Conservation (phyloP, 768 basidiomycete genomes). For the Mycena polygramma region DNA sequence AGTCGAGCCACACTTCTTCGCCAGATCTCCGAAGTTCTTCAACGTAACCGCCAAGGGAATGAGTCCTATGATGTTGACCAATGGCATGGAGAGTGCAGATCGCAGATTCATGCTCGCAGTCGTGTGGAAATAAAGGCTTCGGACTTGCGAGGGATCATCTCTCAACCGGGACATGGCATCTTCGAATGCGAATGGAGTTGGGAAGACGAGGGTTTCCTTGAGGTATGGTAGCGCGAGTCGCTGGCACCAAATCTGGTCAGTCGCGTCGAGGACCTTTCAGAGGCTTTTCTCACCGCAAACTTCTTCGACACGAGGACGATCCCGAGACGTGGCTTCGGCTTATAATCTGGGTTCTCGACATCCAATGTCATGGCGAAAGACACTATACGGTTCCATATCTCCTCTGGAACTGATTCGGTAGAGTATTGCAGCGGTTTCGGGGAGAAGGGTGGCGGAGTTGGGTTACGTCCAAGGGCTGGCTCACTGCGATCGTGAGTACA, state of each 20-base stretch:
- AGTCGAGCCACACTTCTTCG: slow-evolving; percentile 20
- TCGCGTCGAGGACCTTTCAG: neutral
- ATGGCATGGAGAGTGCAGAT: neutral
- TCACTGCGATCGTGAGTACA: slow-evolving; percentile 10
- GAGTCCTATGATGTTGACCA: slow-evolving; percentile 17
- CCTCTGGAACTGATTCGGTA: slow-evolving; percentile 18
- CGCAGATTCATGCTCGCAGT: neutral
- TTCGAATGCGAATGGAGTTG: neutral
- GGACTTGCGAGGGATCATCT: neutral
- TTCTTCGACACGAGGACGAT: slow-evolving; percentile 24
- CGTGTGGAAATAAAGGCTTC: slow-evolving; percentile 15
- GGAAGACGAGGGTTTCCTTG: slow-evolving; percentile 10
- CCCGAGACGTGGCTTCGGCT: neutral
- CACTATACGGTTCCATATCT: slow-evolving; percentile 28
- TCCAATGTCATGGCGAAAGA: slow-evolving; percentile 5
- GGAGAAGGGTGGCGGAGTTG: slow-evolving; percentile 2
- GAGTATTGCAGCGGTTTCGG: slow-evolving; percentile 12
- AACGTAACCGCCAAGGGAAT: neutral
- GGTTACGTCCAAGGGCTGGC: neutral
- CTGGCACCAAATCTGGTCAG: slow-evolving; percentile 8
- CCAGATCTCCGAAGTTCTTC: slow-evolving; percentile 21
- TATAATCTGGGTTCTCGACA: neutral
- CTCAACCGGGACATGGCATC: neutral
- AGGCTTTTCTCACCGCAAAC: slow-evolving; percentile 24
- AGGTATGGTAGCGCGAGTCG: slow-evolving; percentile 26